Base-by-base conservation (phyloP, 2,329 filamentous ascomycete genomes). In the Neonectria neomacrospora region DNA sequence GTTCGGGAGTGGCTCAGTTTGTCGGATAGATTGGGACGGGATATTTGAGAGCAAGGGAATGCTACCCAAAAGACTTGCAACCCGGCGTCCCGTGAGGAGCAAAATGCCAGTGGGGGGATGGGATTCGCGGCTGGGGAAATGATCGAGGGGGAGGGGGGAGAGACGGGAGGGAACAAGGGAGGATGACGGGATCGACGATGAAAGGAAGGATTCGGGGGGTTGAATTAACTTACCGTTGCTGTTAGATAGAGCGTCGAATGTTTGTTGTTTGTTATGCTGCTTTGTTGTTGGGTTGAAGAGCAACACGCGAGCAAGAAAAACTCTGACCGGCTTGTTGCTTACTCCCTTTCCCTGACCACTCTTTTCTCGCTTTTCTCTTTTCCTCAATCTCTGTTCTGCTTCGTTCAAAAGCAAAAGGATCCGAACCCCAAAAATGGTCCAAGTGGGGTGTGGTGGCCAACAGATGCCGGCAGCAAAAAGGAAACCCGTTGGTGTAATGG, bases 381-480 rank as follows among this genome's bases (percentile, higher is more conserved):
- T 30, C 23, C 23, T 26, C 23, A 26, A 6, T 51, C 41, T 45
- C 54, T 28, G 22, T 32, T 57, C 45, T 53, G 44, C 54, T 48
- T 45, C 39, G 51, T 66, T 42, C 34, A 61, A 52, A 62, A 62
- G 59, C 54, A 63, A 44, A 58, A 65, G 53, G 63, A 60, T 62
- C 54, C 44, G 41, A 66, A 58, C 53, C 52, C 54, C 62, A 54
- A 61, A 57, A 61, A 47, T 41, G 67, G 56, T 44, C 65, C 62
- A 71, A 62, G 68, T 71, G 67, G 70, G 65, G 67, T 64, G 51
- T 54, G 56, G 42, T 67, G 70, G 37, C 34, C 72, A 69, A 72
- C 61, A 71, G 66, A 65, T 65, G 53, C 61, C 67, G 64, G 67
- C 58, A 57, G 67, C 51, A 37, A 54, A 57, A 58, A 50, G 53